Evolutionary conservation across 192 early-diverging fungal genomes (phyloP).

Genomic region (Endogone sp.): DNA sequence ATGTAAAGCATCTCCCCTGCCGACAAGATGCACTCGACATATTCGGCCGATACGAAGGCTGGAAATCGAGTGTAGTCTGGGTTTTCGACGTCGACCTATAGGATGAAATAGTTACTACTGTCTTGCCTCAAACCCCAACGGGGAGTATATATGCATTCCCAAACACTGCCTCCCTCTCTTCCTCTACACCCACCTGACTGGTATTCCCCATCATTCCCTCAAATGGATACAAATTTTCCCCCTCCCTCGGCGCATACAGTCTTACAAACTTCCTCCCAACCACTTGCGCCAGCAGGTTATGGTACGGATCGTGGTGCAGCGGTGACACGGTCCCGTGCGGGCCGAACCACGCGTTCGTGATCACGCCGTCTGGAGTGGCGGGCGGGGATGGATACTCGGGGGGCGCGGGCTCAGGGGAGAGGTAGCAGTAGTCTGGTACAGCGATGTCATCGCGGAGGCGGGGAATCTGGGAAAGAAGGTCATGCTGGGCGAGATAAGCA

Average conservation of each 20-base stretch:
- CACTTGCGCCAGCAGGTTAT: constrained; percentile 84
- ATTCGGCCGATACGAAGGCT: constrained; percentile 47
- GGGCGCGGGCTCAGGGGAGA: constrained; percentile 20
- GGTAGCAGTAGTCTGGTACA: constrained; percentile 74
- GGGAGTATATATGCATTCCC: not conserved
- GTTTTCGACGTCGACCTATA: constrained; percentile 62
- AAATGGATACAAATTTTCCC: constrained; percentile 56
- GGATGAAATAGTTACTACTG: not conserved
- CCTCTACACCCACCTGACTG: constrained; percentile 44
- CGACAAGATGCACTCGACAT: constrained; percentile 63
- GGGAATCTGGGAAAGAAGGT: constrained; percentile 76
- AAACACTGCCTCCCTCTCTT: not conserved
- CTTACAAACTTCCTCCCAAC: constrained; percentile 78
- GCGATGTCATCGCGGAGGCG: constrained; percentile 60
- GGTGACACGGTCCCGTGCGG: constrained; percentile 79
- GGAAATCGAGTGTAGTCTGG: constrained; percentile 57
- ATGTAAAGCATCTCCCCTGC: constrained; percentile 86
- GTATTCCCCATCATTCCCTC: constrained; percentile 63
- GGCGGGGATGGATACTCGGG: constrained; percentile 17
- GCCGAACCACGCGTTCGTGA: constrained; percentile 78
- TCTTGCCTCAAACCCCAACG: not conserved
- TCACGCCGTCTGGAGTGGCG: constrained; percentile 32
- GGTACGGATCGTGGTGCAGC: constrained; percentile 75
- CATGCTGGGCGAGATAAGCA: constrained; percentile 85
- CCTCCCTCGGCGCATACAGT: constrained; percentile 63